phyloP scores from a whole-genome alignment of 2,329 filamentous ascomycete species.

The Fusarium aywerte region DNA sequence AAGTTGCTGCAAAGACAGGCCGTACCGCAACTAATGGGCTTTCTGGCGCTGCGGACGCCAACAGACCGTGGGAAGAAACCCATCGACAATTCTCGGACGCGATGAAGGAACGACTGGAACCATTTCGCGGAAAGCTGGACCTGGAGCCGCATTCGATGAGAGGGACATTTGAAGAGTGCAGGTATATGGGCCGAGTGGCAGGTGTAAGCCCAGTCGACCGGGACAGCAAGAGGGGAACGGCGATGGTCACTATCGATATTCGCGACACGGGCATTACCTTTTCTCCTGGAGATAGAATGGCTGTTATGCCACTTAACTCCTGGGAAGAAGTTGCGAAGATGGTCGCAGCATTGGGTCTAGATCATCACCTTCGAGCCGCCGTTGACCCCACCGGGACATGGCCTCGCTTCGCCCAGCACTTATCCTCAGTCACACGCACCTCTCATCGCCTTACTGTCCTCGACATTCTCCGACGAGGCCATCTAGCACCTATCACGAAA shows the following conservation, averaged over 20 bases:
- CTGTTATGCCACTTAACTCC: slow-evolving; percentile 65
- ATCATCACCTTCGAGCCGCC: slow-evolving; percentile 56
- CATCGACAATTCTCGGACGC: slow-evolving; percentile 38
- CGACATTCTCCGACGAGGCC: slow-evolving; percentile 62
- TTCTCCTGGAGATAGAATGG: slow-evolving; percentile 63
- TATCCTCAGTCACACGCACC: slow-evolving; percentile 52
- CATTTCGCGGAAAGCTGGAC: slow-evolving; percentile 57
- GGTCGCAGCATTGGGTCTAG: slow-evolving; percentile 61
- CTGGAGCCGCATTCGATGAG: slow-evolving; percentile 65
- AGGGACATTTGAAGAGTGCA: slow-evolving; percentile 65
- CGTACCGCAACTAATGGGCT: slow-evolving; percentile 64
- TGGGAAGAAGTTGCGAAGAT: slow-evolving; percentile 67
- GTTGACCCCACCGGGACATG: slow-evolving; percentile 56
- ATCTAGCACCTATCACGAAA: slow-evolving; percentile 63
- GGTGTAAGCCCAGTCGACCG: slow-evolving; percentile 54
- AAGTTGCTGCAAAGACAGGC: slow-evolving; percentile 64
- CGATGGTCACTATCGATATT: slow-evolving; percentile 62
- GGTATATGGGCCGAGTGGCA: slow-evolving; percentile 58
- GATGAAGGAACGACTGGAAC: slow-evolving; percentile 38
- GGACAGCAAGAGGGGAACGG: slow-evolving; percentile 53
- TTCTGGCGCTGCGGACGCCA: slow-evolving; percentile 56
- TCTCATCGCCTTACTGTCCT: slow-evolving; percentile 54
- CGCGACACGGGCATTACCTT: slow-evolving; percentile 65
- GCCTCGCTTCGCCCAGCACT: slow-evolving; percentile 60
- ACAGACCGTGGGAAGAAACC: slow-evolving; percentile 37